Conservation (phyloP, 75 land plant species). For the Chamaecyparis obtusa region DNA sequence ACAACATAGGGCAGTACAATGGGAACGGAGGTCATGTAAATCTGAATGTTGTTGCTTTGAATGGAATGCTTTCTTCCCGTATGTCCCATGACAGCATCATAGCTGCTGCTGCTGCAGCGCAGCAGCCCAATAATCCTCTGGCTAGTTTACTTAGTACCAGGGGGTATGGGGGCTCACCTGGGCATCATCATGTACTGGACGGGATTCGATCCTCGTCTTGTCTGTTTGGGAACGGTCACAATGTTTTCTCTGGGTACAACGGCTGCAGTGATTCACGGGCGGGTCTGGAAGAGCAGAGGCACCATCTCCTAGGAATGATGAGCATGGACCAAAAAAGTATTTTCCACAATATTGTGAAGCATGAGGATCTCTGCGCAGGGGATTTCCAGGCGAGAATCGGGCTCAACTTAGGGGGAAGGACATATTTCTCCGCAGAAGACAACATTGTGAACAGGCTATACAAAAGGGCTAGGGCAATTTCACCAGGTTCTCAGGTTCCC, state of each 20-base stretch:
- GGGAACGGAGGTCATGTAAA: background rate
- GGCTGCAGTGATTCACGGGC: background rate
- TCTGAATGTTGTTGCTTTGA: conserved; percentile 7
- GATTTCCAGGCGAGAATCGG: conserved; percentile 13
- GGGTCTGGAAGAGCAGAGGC: conserved; percentile 8
- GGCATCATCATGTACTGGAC: conserved; percentile 9
- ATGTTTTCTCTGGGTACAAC: background rate
- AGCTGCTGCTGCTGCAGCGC: background rate
- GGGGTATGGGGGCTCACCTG: background rate
- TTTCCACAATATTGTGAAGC: background rate
- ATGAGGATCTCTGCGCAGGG: conserved; percentile 7
- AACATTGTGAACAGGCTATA: conserved; percentile 5
- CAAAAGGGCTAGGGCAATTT: conserved; percentile 11
- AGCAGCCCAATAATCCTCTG: background rate
- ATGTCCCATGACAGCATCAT: background rate
- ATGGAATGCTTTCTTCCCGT: conserved; percentile 13
- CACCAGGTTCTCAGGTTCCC: conserved; percentile 15
- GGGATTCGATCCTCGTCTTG: background rate
- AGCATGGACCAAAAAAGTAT: conserved; percentile 8
- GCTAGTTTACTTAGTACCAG: background rate
- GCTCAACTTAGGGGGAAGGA: conserved; percentile 12
- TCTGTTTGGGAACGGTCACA: background rate
- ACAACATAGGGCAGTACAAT: conserved; percentile 4
- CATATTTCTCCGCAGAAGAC: conserved; percentile 11
- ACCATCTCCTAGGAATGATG: conserved; percentile 10